Conservation (phyloP, 345 rosid species). For the Toxicodendron radicans region DNA sequence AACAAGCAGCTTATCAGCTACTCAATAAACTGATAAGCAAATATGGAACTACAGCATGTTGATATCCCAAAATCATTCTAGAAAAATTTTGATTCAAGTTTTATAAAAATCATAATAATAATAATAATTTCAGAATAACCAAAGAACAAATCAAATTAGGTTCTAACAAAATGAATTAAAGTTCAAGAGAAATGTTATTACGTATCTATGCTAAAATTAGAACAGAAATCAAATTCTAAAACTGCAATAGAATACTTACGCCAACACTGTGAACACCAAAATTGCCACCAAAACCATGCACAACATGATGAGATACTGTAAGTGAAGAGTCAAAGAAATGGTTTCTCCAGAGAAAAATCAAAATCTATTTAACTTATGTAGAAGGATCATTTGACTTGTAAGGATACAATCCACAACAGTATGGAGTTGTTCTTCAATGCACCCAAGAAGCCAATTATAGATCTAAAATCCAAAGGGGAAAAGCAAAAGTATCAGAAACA, state of each 20-base stretch:
- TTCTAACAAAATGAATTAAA: background rate
- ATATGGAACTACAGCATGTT: background rate
- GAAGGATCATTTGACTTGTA: conserved; percentile 1
- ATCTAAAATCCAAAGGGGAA: conserved; percentile 46
- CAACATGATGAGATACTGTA: conserved; percentile 74
- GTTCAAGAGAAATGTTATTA: background rate
- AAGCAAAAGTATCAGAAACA: background rate
- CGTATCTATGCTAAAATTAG: background rate
- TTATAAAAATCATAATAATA: no score
- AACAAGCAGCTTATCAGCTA: background rate
- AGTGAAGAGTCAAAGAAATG: conserved; percentile 51
- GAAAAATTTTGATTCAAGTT: no score
- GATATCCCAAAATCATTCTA: background rate
- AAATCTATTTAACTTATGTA: background rate
- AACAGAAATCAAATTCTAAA: background rate
- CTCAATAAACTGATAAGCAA: background rate
- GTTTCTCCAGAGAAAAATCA: background rate
- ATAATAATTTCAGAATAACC: background rate
- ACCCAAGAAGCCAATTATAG: conserved; percentile 88
- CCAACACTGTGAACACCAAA: conserved; percentile 85
- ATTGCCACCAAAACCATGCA: conserved; percentile 72
- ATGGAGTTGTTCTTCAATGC: conserved; percentile 79
- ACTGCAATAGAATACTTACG: conserved; percentile 55
- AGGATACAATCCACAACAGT: conserved; percentile 96
- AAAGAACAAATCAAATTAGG: background rate